Conservation (phyloP, 176 grass and related monocot genomes). For the Aegilops bicornis region DNA sequence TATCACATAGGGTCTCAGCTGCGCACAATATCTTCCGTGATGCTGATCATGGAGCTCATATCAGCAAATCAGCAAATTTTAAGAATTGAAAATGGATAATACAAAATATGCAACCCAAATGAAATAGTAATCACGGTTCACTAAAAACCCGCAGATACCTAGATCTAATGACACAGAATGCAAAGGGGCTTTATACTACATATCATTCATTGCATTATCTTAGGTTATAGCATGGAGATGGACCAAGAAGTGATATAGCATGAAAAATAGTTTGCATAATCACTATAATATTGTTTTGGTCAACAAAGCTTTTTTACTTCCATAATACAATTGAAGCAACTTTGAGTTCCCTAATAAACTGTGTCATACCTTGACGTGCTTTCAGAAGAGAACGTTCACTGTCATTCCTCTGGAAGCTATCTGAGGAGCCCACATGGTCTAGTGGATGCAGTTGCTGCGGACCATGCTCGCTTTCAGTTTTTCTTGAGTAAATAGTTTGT, state of each 20-base stretch:
- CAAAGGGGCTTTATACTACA: not conserved
- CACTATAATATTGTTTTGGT: not conserved
- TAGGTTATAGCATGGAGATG: not conserved
- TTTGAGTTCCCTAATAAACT: conserved; percentile 15
- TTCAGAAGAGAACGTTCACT: conserved; percentile 39
- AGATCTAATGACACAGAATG: conserved; percentile 12
- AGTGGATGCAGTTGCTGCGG: conserved; percentile 18
- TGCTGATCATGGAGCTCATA: conserved; percentile 30
- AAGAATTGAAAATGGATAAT: conserved; percentile 5
- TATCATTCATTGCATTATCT: conserved; percentile 14
- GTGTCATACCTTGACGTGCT: conserved; percentile 49
- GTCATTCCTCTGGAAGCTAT: conserved; percentile 43
- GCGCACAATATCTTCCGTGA: conserved; percentile 43
- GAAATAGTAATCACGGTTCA: conserved; percentile 15
- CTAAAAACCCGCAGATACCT: conserved; percentile 14
- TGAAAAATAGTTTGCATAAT: not conserved
- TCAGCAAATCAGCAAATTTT: conserved; percentile 21
- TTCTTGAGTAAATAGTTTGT: conserved; percentile 44
- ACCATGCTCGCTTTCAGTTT: conserved; percentile 33
- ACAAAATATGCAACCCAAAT: not conserved
- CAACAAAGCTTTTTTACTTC: conserved; percentile 16
- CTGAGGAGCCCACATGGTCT: conserved; percentile 46
- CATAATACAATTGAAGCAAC: not conserved
- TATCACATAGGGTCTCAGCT: conserved; percentile 85
- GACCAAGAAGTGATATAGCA: not conserved